Evolutionary conservation across 179 eudicot species (phyloP).

Genomic region (Sideroxylon spinosum): DNA sequence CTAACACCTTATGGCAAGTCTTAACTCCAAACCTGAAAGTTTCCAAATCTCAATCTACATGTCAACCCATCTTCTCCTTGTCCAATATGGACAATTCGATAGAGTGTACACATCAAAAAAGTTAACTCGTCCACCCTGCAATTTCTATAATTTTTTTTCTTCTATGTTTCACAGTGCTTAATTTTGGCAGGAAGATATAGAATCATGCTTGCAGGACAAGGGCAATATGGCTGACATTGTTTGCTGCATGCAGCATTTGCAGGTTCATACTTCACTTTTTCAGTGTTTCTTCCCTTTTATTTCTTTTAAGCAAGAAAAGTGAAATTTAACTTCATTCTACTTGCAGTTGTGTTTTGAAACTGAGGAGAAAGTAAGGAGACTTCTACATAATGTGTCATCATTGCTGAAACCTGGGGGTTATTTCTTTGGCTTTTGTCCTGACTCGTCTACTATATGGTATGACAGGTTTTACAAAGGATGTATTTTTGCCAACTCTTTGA

Average conservation of each 20-base stretch:
- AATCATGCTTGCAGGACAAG: constrained; percentile 48
- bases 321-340: constrained; percentile 11
- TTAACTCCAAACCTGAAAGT: no score
- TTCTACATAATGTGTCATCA: constrained; percentile 75
- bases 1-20: no score
- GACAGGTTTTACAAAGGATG: constrained; percentile 22
- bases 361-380: constrained; percentile 77
- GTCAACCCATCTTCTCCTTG: no score
- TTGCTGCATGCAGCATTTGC: constrained; percentile 96
- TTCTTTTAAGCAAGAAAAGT: background rate
- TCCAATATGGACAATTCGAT: no score
- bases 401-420: constrained; percentile 96
- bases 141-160: constrained; percentile 6
- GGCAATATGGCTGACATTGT: constrained; percentile 67
- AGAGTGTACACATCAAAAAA: no score
- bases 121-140: no score
- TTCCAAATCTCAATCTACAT: no score
- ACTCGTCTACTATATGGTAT: constrained; percentile 98
- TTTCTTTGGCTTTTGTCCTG: constrained; percentile 89
- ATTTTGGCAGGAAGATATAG: constrained; percentile 57
- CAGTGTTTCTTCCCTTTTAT: background rate
- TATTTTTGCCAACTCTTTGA: constrained; percentile 11
- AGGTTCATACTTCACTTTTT: constrained; percentile 37
- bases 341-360: constrained; percentile 82
- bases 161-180: constrained; percentile 4